These are phyloP conservation scores for Zopfia rhizophila DNA, from an alignment of 2,329 filamentous ascomycete genomes.

Conservation along the genomic window DNA sequence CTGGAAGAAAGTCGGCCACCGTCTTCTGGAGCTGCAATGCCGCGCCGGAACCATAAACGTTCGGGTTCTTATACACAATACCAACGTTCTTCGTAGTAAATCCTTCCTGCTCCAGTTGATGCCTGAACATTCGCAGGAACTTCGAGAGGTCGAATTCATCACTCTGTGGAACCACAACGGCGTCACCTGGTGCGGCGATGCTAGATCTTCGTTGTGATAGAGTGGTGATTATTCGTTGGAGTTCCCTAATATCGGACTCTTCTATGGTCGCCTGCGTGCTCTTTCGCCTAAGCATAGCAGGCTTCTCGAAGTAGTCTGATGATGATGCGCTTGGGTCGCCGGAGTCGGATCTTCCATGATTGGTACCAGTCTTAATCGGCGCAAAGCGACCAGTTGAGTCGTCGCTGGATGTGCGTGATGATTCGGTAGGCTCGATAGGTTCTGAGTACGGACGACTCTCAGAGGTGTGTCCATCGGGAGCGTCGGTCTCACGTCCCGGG, in stretches of 20 bases:
- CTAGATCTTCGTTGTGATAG: constrained; percentile 37
- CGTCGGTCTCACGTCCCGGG: constrained; percentile 43
- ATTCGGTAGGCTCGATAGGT: constrained; percentile 1
- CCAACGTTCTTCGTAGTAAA: constrained; percentile 66
- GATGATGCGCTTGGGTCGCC: too few relatives aligned
- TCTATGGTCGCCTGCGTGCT: constrained; percentile 32
- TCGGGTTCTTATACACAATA: constrained; percentile 72
- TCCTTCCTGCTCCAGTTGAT: constrained; percentile 65
- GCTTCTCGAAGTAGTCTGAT: constrained; percentile 5
- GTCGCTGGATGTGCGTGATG: constrained; percentile 18
- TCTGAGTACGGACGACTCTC: neutral
- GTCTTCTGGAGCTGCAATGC: constrained; percentile 76
- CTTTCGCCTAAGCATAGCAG: constrained; percentile 13
- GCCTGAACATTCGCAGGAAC: constrained; percentile 62
- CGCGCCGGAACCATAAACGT: constrained; percentile 73
- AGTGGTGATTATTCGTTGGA: constrained; percentile 34
- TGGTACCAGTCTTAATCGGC: constrained; percentile 13
- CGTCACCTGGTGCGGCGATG: constrained; percentile 52
- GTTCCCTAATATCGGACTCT: constrained; percentile 35
- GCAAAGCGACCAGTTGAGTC: constrained; percentile 16
- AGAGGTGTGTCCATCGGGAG: constrained; percentile 35
- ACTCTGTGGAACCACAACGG: constrained; percentile 63
- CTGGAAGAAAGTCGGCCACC: constrained; percentile 67
- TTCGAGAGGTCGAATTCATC: constrained; percentile 65
- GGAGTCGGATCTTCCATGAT: too few relatives aligned